Evolutionary conservation across 805 yeast species (phyloP).

Genomic region (Candida sakaeoensis): DNA sequence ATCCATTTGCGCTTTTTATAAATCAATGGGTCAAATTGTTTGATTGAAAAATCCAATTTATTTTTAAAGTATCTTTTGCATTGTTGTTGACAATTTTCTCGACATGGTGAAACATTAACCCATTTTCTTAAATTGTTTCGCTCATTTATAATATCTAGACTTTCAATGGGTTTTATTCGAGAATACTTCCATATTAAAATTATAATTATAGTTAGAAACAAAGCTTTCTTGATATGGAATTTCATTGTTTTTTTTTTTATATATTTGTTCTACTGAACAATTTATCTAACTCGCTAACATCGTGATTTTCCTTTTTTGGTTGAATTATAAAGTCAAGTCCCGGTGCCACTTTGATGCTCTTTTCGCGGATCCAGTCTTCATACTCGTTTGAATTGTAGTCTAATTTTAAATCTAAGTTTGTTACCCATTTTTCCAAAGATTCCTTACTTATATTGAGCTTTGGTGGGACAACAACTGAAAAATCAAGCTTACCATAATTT

Average conservation of each 20-base stretch:
- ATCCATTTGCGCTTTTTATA: conserved; percentile 27
- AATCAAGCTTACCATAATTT: conserved; percentile 40
- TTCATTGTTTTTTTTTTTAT: conserved; percentile 4
- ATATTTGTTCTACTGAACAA: conserved; percentile 22
- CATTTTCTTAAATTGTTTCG: background rate
- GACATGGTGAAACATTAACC: background rate
- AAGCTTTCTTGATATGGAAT: conserved; percentile 5
- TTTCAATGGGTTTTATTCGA: background rate
- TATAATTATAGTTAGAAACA: background rate
- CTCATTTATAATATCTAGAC: background rate
- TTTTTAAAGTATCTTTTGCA: background rate
- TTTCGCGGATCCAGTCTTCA: conserved; percentile 26
- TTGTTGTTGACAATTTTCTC: background rate
- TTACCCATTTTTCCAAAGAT: conserved; percentile 28
- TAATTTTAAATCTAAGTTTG: background rate
- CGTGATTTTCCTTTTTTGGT: conserved; percentile 14
- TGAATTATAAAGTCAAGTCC: conserved; percentile 36
- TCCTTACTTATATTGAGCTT: conserved; percentile 23
- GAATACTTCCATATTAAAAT: background rate
- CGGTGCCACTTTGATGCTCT: conserved; percentile 37
- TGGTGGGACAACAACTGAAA: conserved; percentile 38
- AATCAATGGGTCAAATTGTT: conserved; percentile 15
- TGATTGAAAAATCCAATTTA: background rate
- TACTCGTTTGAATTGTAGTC: conserved; percentile 16
- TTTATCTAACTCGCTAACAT: conserved; percentile 24